Conservation (phyloP, 2,329 filamentous ascomycete species). For the Samsoniella hepiali region DNA sequence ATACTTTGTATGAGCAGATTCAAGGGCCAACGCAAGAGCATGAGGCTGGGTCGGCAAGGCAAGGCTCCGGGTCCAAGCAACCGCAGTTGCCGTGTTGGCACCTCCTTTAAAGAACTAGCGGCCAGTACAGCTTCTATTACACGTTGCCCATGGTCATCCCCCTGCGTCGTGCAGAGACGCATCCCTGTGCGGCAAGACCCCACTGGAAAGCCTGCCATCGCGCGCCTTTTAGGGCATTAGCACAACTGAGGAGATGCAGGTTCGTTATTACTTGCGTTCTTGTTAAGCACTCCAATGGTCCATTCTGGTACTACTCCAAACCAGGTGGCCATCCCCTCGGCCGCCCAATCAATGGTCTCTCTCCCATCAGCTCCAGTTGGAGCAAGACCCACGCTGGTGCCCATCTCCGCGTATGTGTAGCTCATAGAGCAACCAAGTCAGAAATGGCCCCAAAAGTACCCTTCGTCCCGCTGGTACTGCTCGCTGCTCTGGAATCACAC, state of each 20-base stretch:
- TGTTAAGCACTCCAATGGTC: constrained; percentile 2
- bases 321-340: constrained; percentile 7
- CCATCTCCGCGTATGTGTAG: background rate
- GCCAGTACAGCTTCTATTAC: background rate
- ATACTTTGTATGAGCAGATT: background rate
- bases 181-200: constrained; percentile 6
- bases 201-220: background rate
- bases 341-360: constrained; percentile 9
- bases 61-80: background rate
- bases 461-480: background rate
- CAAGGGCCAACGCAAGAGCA: background rate
- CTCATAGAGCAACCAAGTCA: constrained; percentile 5
- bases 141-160: constrained; percentile 4
- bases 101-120: background rate
- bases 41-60: background rate
- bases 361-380: background rate
- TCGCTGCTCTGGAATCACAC: constrained; percentile 1
- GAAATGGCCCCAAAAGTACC: constrained; percentile 11
- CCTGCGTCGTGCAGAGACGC: constrained; percentile 1
- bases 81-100: background rate
- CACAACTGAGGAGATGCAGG: constrained; percentile 4
- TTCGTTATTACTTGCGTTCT: constrained; percentile 11
- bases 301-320: constrained; percentile 2
- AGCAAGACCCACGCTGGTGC: constrained; percentile 13
- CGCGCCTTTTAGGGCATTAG: constrained; percentile 4